Percentiles rank a stretch among this genome's conserved stretches.
Evolutionary conservation across 2,329 filamentous ascomycete species (phyloP).

Genomic region (Alternaria alternata): DNA sequence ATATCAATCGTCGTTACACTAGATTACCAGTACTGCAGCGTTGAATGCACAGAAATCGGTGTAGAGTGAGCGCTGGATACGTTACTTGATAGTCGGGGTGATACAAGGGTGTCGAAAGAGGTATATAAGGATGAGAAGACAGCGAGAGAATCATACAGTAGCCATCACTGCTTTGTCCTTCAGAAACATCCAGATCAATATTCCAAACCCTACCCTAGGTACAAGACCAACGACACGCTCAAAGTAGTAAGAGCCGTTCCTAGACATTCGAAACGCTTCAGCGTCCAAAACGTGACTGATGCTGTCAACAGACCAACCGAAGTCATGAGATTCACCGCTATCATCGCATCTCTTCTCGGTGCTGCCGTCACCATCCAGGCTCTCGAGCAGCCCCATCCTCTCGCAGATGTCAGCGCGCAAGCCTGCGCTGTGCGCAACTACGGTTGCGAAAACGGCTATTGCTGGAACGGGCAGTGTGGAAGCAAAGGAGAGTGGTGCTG

Average conservation of each 20-base stretch:
- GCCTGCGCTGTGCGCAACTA: not conserved
- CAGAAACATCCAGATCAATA: no score
- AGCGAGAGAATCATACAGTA: not conserved
- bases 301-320: not conserved
- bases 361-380: not conserved
- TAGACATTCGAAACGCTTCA: not conserved
- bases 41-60: no score
- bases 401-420: not conserved
- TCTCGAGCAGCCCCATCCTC: not conserved
- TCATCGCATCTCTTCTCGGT: not conserved
- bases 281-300: no score
- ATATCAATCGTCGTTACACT: rapidly evolving
- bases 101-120: not conserved
- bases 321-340: slow-evolving; percentile 10
- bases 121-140: not conserved
- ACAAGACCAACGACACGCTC: not conserved
- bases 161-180: not conserved
- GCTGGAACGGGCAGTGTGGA: not conserved
- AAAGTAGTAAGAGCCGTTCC: not conserved
- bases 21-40: not conserved
- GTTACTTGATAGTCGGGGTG: rapidly evolving
- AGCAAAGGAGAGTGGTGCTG: not conserved
- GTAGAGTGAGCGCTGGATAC: not conserved
- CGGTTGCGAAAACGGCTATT: not conserved
- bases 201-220: not conserved